These are phyloP conservation scores for Heliamphora ciliata DNA, from an alignment of 179 eudicot species.

Conservation along the genomic window DNA sequence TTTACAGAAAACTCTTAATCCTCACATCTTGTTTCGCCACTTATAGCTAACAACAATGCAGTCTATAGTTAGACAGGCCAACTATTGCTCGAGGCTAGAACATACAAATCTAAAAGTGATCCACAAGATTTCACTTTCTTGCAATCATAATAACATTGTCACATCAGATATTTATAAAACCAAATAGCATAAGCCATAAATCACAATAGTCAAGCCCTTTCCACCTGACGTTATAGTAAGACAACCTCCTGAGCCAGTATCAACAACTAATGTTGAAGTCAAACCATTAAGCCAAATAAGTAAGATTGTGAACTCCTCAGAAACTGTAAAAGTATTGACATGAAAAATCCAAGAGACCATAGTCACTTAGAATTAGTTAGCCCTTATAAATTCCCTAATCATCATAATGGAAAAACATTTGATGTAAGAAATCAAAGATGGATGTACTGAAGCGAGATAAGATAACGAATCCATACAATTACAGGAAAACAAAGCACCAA, in stretches of 20 bases:
- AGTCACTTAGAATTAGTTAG: not conserved
- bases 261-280: not conserved
- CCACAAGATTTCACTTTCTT: too few relatives aligned
- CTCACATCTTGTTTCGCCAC: not conserved
- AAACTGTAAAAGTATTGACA: not conserved
- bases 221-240: not conserved
- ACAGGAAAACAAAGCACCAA: not conserved
- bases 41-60: not conserved
- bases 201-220: slow-evolving; percentile 1
- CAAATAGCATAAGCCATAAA: not conserved
- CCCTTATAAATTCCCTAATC: not conserved
- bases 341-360: not conserved
- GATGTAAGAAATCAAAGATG: not conserved
- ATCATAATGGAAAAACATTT: not conserved
- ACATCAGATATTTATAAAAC: not conserved
- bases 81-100: not conserved
- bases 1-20: not conserved
- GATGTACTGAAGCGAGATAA: not conserved
- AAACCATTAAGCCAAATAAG: not conserved
- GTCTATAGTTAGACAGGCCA: not conserved
- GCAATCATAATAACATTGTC: not conserved
- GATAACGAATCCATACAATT: not conserved
- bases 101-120: too few relatives aligned
- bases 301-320: not conserved
- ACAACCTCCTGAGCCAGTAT: not conserved